Conservation (phyloP, 2,329 filamentous ascomycete species). For the Periconia digitata region DNA sequence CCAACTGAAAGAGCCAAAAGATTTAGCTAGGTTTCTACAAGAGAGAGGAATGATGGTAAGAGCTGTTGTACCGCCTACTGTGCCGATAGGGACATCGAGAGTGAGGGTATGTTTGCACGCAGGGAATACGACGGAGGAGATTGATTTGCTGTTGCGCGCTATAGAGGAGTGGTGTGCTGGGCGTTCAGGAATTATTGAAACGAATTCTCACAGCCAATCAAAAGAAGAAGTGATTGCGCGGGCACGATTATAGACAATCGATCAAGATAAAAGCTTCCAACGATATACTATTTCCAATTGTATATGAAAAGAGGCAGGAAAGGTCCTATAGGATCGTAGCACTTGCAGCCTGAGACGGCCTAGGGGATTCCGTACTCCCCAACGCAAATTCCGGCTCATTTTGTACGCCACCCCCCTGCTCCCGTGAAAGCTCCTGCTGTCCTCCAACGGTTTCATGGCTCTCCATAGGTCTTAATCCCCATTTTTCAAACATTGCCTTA, state of each 20-base stretch:
- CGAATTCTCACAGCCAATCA: not conserved
- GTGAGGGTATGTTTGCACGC: constrained; percentile 48
- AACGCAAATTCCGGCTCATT: not conserved
- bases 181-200: not conserved
- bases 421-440: constrained; percentile 22
- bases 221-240: not conserved
- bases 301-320: not conserved
- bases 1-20: constrained; percentile 29
- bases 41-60: constrained; percentile 35
- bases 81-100: constrained; percentile 44
- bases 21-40: constrained; percentile 31
- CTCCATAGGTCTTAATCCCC: constrained; percentile 78
- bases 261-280: no score
- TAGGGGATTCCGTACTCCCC: not conserved
- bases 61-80: constrained; percentile 45
- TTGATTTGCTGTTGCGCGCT: constrained; percentile 32
- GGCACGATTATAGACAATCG: not conserved
- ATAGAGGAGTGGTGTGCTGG: constrained; percentile 34
- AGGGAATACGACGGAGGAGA: constrained; percentile 41
- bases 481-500: constrained; percentile 76
- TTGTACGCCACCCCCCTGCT: constrained; percentile 9
- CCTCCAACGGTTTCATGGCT: constrained; percentile 39
- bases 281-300: no score
- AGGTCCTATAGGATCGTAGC: not conserved
- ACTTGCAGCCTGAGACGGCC: not conserved